Conservation (phyloP, 495 filamentous ascomycete species). For the Clavariopsis aquatica region DNA sequence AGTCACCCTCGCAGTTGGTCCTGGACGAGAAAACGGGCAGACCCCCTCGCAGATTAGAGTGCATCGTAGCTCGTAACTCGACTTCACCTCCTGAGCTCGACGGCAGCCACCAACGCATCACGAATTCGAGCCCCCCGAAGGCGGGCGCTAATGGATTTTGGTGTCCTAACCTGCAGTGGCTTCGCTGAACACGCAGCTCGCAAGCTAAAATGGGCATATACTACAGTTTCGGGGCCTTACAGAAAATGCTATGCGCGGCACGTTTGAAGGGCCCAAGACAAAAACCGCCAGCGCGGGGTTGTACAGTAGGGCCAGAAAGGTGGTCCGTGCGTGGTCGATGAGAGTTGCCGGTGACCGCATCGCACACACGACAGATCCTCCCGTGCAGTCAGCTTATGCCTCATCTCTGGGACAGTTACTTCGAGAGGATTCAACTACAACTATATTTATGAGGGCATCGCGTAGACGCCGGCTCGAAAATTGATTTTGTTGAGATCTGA, state of each 20-base stretch:
- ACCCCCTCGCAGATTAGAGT: neutral
- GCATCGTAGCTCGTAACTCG: too few relatives aligned
- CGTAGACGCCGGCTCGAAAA: neutral
- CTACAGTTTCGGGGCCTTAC: neutral
- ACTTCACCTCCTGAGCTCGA: too few relatives aligned
- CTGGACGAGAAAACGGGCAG: neutral
- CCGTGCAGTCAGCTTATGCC: neutral
- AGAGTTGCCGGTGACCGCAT: too few relatives aligned
- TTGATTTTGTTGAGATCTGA: too few relatives aligned
- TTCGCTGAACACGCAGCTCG: neutral
- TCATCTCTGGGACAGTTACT: neutral
- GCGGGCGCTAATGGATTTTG: too few relatives aligned
- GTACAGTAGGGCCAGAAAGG: neutral
- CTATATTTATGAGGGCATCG: neutral
- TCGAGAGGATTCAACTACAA: neutral
- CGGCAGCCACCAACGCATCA: too few relatives aligned
- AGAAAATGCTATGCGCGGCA: neutral
- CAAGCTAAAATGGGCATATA: neutral
- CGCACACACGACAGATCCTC: neutral
- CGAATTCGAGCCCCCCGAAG: too few relatives aligned
- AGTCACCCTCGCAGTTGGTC: neutral
- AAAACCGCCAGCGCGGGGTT: neutral
- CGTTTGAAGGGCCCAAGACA: neutral
- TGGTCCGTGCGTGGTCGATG: too few relatives aligned
- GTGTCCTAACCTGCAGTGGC: too few relatives aligned